Evolutionary conservation across 2,329 filamentous ascomycete species (phyloP).

Genomic region (Talaromyces sp.): DNA sequence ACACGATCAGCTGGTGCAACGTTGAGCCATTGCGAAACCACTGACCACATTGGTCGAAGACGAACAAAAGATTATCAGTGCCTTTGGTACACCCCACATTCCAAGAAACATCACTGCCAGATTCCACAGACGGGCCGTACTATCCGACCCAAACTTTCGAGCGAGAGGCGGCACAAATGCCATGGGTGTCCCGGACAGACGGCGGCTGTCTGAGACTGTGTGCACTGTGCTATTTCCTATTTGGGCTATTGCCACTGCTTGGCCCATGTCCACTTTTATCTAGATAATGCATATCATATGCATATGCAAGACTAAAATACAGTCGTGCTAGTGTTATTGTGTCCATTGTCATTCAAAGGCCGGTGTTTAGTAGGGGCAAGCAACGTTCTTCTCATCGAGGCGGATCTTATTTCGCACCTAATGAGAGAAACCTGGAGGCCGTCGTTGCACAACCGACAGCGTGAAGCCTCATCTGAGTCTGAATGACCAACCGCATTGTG

Average conservation of each 20-base stretch:
- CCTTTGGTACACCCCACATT: conserved; percentile 11
- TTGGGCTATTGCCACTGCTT: neutral
- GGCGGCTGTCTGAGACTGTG: neutral
- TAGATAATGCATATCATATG: neutral
- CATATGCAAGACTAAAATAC: conserved; percentile 1
- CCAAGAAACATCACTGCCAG: neutral
- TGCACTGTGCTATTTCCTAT: neutral
- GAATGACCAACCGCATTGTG: neutral
- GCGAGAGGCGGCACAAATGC: neutral
- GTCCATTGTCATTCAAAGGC: neutral
- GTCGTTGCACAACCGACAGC: neutral
- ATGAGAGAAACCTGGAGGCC: neutral
- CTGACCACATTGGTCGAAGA: neutral
- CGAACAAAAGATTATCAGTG: neutral
- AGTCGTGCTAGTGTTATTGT: neutral
- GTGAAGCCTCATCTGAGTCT: neutral
- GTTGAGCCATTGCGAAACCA: neutral
- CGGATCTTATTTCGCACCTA: neutral
- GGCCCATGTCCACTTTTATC: neutral
- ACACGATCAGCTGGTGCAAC: neutral
- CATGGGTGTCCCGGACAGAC: conserved; percentile 3
- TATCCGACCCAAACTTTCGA: conserved; percentile 9
- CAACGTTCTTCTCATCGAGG: neutral
- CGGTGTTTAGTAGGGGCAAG: neutral
- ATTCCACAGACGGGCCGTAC: conserved; percentile 9